Conservation (phyloP, 2,329 filamentous ascomycete species). For the Cercospora sp. region DNA sequence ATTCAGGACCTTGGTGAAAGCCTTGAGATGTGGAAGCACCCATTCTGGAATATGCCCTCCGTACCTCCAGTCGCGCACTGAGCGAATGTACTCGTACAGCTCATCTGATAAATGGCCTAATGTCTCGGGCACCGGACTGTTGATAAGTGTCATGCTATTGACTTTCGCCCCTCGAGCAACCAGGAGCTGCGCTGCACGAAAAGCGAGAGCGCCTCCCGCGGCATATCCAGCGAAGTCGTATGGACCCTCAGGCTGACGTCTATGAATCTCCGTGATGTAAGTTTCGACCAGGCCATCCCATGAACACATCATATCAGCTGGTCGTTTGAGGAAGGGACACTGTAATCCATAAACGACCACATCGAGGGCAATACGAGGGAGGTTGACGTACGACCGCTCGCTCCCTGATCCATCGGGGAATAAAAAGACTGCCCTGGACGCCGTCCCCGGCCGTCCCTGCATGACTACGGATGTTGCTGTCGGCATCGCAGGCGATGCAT, state of each 20-base stretch:
- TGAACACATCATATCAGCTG: conserved; percentile 17
- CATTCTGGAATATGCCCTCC: conserved; percentile 37
- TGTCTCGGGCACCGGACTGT: conserved; percentile 32
- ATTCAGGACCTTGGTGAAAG: conserved; percentile 51
- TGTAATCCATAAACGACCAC: conserved; percentile 45
- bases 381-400: conserved; percentile 3
- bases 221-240: conserved; percentile 40
- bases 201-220: conserved; percentile 29
- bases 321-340: conserved; percentile 40
- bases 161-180: conserved; percentile 24
- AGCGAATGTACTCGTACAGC: conserved; percentile 52
- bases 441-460: conserved; percentile 3
- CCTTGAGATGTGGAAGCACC: conserved; percentile 55
- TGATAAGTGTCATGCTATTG: conserved; percentile 35
- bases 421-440: conserved; percentile 3
- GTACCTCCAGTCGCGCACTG: conserved; percentile 43
- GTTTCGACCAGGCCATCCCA: conserved; percentile 11
- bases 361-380: conserved; percentile 12
- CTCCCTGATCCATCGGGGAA: conserved; percentile 13
- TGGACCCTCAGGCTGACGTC: conserved; percentile 36
- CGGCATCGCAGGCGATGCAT: not conserved
- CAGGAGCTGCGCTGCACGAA: conserved; percentile 21
- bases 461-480: conserved; percentile 8
- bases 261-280: conserved; percentile 40
- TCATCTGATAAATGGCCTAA: conserved; percentile 64